Conservation (phyloP, 495 filamentous ascomycete genomes). For the Hypoxylon rickii region DNA sequence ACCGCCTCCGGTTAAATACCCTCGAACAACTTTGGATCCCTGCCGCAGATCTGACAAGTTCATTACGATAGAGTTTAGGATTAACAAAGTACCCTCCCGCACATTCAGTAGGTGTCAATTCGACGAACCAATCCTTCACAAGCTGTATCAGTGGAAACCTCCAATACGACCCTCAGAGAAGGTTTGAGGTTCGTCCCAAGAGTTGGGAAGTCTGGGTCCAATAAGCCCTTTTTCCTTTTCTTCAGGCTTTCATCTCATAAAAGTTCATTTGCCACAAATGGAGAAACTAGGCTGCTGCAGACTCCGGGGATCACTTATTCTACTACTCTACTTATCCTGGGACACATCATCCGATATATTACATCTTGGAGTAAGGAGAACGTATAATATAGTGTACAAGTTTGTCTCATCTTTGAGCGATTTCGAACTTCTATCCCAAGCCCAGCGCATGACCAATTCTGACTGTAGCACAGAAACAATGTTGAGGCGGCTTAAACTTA, state of each 20-base stretch:
- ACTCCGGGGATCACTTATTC: slow-evolving; percentile 9
- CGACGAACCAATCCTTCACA: slow-evolving; percentile 13
- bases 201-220: slow-evolving; percentile 26
- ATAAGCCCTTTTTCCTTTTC: slow-evolving; percentile 19
- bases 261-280: slow-evolving; percentile 30
- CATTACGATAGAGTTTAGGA: slow-evolving; percentile 36
- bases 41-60: slow-evolving; percentile 35
- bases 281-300: slow-evolving; percentile 19
- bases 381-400: too few species aligned
- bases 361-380: too few species aligned
- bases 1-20: slow-evolving; percentile 35
- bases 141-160: slow-evolving; percentile 12
- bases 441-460: background rate
- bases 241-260: slow-evolving; percentile 7
- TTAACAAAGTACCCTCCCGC: slow-evolving; percentile 32
- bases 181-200: slow-evolving; percentile 29
- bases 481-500: slow-evolving; percentile 1
- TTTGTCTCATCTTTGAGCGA: too few species aligned
- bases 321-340: background rate
- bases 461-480: slow-evolving; percentile 8
- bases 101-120: slow-evolving; percentile 18
- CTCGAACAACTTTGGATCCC: slow-evolving; percentile 29
- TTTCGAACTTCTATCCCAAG: too few species aligned
- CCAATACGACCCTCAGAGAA: slow-evolving; percentile 22
- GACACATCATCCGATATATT: slow-evolving; percentile 13